These are phyloP conservation scores for Jamesozyma rosinii DNA, from an alignment of 805 yeast genomes.

Conservation along the genomic window DNA sequence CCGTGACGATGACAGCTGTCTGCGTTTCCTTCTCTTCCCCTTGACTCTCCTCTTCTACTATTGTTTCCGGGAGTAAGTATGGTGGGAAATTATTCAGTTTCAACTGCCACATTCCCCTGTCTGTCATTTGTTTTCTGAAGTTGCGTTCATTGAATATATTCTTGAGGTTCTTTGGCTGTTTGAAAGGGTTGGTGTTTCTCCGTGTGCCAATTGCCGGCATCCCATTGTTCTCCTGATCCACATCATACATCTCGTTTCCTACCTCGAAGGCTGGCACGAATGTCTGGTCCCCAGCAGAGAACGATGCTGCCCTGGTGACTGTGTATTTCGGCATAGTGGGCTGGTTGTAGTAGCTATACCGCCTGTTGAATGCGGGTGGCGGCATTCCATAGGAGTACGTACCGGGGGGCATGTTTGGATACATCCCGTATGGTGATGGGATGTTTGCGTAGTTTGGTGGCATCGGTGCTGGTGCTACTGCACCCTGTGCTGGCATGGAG, in stretches of 20 bases:
- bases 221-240: neutral
- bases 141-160: constrained; percentile 28
- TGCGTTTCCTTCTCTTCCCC: neutral
- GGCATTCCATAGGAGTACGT: constrained; percentile 1
- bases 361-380: neutral
- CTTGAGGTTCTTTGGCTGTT: constrained; percentile 21
- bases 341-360: constrained; percentile 1
- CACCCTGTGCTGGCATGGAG: neutral
- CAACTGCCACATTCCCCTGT: constrained; percentile 29
- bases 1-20: constrained; percentile 10
- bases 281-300: neutral
- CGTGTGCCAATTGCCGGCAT: constrained; percentile 1
- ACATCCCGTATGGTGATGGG: neutral
- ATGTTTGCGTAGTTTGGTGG: neutral
- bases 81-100: constrained; percentile 29
- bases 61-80: constrained; percentile 20
- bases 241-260: neutral
- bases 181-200: constrained; percentile 9
- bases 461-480: neutral
- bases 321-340: neutral
- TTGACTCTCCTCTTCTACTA: neutral
- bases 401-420: neutral
- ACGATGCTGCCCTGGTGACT: neutral
- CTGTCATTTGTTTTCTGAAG: constrained; percentile 30
- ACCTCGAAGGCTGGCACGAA: neutral